A percentile compares a stretch with the other conserved stretches of the same genome.
phyloP scores from a whole-genome alignment of 768 basidiomycete genomes.

The Pleurotus pulmonarius region DNA sequence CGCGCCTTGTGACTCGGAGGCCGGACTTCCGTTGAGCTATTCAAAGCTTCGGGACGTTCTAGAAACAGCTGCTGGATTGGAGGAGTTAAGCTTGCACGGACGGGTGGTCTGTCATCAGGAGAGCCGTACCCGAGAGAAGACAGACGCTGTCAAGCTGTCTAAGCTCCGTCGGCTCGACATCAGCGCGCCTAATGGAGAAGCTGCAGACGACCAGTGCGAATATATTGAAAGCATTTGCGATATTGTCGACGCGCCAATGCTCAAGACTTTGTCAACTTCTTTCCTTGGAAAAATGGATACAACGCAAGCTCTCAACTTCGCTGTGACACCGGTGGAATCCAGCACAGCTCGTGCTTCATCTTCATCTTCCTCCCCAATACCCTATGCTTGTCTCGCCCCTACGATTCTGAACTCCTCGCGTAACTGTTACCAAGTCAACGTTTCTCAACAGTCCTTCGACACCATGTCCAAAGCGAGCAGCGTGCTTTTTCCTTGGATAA shows the following conservation, averaged over 20 bases:
- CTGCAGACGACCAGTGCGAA: conserved; percentile 2
- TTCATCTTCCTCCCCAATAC: neutral
- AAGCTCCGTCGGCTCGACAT: neutral
- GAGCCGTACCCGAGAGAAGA: neutral
- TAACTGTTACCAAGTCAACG: neutral
- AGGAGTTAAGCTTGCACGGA: neutral
- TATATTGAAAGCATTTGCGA: neutral
- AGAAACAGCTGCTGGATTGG: neutral
- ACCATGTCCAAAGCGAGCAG: neutral
- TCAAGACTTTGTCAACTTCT: neutral
- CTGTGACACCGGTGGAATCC: neutral
- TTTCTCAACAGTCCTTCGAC: neutral
- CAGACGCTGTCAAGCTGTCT: neutral
- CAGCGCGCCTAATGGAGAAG: conserved; percentile 4
- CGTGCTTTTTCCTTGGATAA: neutral
- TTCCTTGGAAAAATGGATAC: neutral
- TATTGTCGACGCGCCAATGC: neutral
- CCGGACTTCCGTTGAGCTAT: conserved; percentile 7
- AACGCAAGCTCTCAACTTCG: neutral
- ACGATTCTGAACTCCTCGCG: neutral
- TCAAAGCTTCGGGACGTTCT: conserved; percentile 1
- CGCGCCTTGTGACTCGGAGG: conserved; percentile 1
- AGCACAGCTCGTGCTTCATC: neutral
- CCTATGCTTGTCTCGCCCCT: neutral
- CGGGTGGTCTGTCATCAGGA: conserved; percentile 5